phyloP scores from a whole-genome alignment of 2,329 filamentous ascomycete species.

The Penicillium expansum region DNA sequence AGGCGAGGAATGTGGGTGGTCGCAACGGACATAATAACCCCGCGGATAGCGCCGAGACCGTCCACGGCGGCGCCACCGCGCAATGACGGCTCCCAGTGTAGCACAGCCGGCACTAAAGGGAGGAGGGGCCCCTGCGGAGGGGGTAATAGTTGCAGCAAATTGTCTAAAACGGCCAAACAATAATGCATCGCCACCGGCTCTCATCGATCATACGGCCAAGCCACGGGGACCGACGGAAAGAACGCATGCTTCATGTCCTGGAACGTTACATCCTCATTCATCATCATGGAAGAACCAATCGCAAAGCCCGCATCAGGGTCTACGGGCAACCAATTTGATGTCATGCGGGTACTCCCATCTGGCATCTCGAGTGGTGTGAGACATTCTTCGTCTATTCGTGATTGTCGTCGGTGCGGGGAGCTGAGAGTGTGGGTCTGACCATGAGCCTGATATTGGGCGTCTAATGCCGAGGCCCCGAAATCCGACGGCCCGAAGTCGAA shows the following conservation, averaged over 20 bases:
- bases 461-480: background rate
- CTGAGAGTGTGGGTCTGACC: background rate
- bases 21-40: background rate
- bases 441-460: background rate
- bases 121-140: background rate
- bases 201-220: slow-evolving; percentile 5
- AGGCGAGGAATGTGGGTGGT: too few relatives aligned
- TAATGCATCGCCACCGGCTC: background rate
- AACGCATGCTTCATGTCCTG: slow-evolving; percentile 12
- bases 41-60: background rate
- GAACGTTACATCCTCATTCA: slow-evolving; percentile 1
- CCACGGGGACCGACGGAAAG: slow-evolving; percentile 1
- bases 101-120: background rate
- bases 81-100: background rate
- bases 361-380: slow-evolving; percentile 34
- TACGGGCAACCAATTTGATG: slow-evolving; percentile 26
- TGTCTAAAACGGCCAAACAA: background rate
- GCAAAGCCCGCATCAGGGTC: slow-evolving; percentile 26
- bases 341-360: slow-evolving; percentile 31
- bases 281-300: slow-evolving; percentile 13
- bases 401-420: background rate
- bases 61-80: too few relatives aligned
- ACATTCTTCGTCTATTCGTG: slow-evolving; percentile 10
- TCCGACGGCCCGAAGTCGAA: background rate
- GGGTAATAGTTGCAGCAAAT: background rate